Evolutionary conservation across 805 yeast species (phyloP).

Genomic region (Sugiyamaella mastotermitis): DNA sequence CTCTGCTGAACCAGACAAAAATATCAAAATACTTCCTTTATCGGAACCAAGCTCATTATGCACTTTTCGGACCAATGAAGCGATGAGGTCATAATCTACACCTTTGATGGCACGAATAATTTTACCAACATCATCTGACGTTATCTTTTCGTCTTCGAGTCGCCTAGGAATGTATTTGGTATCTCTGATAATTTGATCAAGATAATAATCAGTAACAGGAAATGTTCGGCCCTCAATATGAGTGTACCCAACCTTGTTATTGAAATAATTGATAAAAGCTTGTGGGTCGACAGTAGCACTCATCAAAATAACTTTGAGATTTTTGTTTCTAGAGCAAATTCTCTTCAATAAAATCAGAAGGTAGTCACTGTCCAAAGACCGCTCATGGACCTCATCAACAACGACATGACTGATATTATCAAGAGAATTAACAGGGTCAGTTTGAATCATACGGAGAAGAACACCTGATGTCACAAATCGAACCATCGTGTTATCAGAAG

Average conservation of each 20-base stretch:
- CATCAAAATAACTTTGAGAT: constrained; percentile 74
- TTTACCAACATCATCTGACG: constrained; percentile 24
- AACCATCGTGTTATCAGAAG: constrained; percentile 56
- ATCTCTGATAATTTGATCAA: constrained; percentile 57
- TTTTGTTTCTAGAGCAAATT: constrained; percentile 39
- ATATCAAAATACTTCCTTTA: constrained; percentile 72
- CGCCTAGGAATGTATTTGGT: constrained; percentile 43
- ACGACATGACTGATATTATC: constrained; percentile 59
- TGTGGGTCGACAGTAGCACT: constrained; percentile 84
- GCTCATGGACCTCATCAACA: constrained; percentile 94
- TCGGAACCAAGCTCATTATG: constrained; percentile 43
- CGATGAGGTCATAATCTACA: constrained; percentile 69
- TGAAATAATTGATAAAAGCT: constrained; percentile 63
- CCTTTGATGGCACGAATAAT: constrained; percentile 26
- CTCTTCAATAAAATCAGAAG: constrained; percentile 69
- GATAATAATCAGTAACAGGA: constrained; percentile 73
- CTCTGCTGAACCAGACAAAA: constrained; percentile 88
- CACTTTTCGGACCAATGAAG: constrained; percentile 46
- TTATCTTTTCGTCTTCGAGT: constrained; percentile 17
- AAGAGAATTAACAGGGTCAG: constrained; percentile 32
- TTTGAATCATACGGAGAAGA: constrained; percentile 74
- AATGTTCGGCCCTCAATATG: constrained; percentile 93
- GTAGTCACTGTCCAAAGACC: constrained; percentile 87
- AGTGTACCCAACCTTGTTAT: constrained; percentile 47
- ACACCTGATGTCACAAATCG: constrained; percentile 92